These are phyloP conservation scores for Aureobasidium sp. DNA, from an alignment of 2,329 filamentous ascomycete species.

Conservation along the genomic window DNA sequence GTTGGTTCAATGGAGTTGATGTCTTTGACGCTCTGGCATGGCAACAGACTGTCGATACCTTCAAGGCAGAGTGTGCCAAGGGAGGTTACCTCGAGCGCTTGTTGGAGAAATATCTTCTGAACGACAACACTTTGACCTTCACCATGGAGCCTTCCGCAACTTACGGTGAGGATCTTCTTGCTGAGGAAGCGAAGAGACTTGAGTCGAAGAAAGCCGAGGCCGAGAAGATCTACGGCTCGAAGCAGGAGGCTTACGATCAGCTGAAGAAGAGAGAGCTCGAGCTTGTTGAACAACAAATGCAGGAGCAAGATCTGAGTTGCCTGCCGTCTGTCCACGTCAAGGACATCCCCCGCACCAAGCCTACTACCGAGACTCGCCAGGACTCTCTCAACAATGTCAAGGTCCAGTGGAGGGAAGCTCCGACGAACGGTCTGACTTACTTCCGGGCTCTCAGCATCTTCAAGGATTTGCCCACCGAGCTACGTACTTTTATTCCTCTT, in stretches of 20 bases:
- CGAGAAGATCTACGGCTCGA: conserved; percentile 58
- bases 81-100: conserved; percentile 76
- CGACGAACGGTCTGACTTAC: conserved; percentile 93
- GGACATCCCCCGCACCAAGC: conserved; percentile 76
- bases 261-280: conserved; percentile 73
- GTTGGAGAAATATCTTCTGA: conserved; percentile 82
- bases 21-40: conserved; percentile 86
- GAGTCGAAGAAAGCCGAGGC: conserved; percentile 64
- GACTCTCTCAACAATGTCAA: conserved; percentile 53
- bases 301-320: conserved; percentile 60
- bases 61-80: conserved; percentile 66
- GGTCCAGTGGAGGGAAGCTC: conserved; percentile 84
- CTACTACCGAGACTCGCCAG: conserved; percentile 59
- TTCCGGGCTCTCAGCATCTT: conserved; percentile 82
- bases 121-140: conserved; percentile 79
- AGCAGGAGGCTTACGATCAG: conserved; percentile 60
- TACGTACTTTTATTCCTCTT: conserved; percentile 75
- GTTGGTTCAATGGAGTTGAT: conserved; percentile 93
- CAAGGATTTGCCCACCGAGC: conserved; percentile 70
- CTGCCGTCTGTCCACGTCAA: conserved; percentile 80
- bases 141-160: conserved; percentile 82
- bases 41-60: conserved; percentile 79
- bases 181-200: conserved; percentile 71
- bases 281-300: conserved; percentile 63
- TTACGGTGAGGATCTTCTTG: conserved; percentile 64